A percentile compares a stretch with the other conserved stretches of the same genome.
Conservation (phyloP, 1,284 basidiomycete genomes). For the Veloboletus limbatus region DNA sequence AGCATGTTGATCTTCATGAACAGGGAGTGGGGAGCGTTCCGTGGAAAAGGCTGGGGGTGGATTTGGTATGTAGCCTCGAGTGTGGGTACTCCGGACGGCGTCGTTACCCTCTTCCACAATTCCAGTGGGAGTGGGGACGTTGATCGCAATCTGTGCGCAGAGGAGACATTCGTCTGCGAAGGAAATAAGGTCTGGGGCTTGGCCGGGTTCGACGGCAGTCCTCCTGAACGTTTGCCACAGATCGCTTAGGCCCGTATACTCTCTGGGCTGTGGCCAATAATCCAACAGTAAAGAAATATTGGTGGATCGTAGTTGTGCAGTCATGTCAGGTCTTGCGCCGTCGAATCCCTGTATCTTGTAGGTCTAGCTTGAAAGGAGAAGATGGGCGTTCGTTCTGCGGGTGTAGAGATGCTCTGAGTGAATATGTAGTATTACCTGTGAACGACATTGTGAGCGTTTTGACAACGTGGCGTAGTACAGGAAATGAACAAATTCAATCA, state of each 20-base stretch:
- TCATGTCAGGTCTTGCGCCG: conserved; percentile 9
- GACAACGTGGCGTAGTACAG: no score
- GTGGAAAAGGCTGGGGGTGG: background rate
- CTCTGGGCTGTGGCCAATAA: background rate
- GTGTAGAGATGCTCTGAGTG: background rate
- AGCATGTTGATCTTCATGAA: conserved; percentile 4
- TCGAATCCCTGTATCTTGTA: background rate
- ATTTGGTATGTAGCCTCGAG: no score
- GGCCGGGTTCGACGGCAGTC: conserved; percentile 29
- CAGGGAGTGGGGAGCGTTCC: accelerated
- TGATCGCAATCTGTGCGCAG: conserved; percentile 21
- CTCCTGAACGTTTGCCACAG: conserved; percentile 26
- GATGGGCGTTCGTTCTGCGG: conserved; percentile 15
- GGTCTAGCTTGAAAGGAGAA: background rate
- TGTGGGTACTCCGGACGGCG: background rate
- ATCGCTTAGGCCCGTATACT: background rate
- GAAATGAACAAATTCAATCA: no score
- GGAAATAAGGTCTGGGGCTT: conserved; percentile 22
- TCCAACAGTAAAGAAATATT: conserved; percentile 12
- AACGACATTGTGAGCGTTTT: no score
- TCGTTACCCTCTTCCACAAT: background rate
- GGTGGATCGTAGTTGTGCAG: conserved; percentile 9
- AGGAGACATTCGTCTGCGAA: conserved; percentile 33
- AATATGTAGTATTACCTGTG: conserved; percentile 22
- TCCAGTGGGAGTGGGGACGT: background rate